Evolutionary conservation across 805 yeast species (phyloP).

Genomic region (Pichia rugopelliculosa): DNA sequence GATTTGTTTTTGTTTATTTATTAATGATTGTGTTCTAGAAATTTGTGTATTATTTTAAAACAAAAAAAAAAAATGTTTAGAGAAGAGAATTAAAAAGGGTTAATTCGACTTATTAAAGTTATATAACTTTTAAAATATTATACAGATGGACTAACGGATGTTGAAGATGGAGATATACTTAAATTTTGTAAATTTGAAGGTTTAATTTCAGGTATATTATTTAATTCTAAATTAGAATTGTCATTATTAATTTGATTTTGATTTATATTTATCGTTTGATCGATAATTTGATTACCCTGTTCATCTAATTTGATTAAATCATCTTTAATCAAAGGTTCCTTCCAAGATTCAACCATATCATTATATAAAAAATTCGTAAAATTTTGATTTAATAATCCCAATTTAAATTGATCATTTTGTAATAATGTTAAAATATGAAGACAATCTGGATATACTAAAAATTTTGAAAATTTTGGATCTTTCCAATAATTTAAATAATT

Average conservation of each 20-base stretch:
- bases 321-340: constrained; percentile 26
- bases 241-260: not conserved
- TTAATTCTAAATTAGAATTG: not conserved
- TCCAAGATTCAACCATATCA: constrained; percentile 74
- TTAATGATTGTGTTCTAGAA: not conserved
- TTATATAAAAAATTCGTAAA: constrained; percentile 54
- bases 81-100: no score
- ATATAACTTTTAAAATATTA: not conserved
- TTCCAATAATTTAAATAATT: constrained; percentile 85
- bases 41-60: not conserved
- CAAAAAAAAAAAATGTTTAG: not conserved
- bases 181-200: not conserved
- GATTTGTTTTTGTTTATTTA: not conserved
- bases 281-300: not conserved
- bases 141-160: not conserved
- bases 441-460: constrained; percentile 80
- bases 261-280: not conserved
- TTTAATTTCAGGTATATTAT: not conserved
- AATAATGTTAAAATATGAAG: constrained; percentile 67
- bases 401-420: constrained; percentile 45
- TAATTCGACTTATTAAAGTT: no score
- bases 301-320: constrained; percentile 5
- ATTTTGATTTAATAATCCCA: constrained; percentile 49
- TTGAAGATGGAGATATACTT: not conserved
- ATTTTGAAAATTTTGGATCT: constrained; percentile 59